Evolutionary conservation across 2,329 filamentous ascomycete genomes (phyloP).

Genomic region (Cladophialophora psammophila): DNA sequence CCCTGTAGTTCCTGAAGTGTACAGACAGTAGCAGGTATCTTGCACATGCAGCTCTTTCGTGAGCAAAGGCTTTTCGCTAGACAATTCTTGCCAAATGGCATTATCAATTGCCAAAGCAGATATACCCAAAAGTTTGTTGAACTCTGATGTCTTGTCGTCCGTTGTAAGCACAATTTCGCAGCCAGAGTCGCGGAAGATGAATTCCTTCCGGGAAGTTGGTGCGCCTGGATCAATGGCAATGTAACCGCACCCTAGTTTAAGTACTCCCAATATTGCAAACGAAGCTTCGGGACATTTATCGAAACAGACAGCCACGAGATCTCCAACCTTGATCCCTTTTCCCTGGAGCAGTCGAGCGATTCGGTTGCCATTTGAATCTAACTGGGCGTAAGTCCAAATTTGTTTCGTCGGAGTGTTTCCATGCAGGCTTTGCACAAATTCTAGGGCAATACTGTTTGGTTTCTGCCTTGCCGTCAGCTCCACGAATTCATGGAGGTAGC

Average conservation of each 20-base stretch:
- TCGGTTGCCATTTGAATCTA: slow-evolving; percentile 74
- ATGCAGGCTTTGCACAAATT: slow-evolving; percentile 72
- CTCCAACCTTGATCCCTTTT: slow-evolving; percentile 61
- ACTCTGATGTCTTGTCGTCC: slow-evolving; percentile 50
- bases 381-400: slow-evolving; percentile 76
- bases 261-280: slow-evolving; percentile 79
- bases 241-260: slow-evolving; percentile 83
- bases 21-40: slow-evolving; percentile 80
- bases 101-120: slow-evolving; percentile 58
- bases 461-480: slow-evolving; percentile 65
- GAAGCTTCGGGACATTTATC: slow-evolving; percentile 86
- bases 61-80: slow-evolving; percentile 46
- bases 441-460: slow-evolving; percentile 72
- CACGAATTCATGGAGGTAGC: slow-evolving; percentile 78
- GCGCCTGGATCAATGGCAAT: slow-evolving; percentile 80
- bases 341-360: slow-evolving; percentile 70
- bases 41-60: slow-evolving; percentile 52
- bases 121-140: slow-evolving; percentile 47
- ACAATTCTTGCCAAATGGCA: slow-evolving; percentile 47
- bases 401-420: slow-evolving; percentile 55
- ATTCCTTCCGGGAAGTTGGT: slow-evolving; percentile 74
- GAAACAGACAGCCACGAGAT: slow-evolving; percentile 78
- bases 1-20: slow-evolving; percentile 87
- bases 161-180: slow-evolving; percentile 70
- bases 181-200: slow-evolving; percentile 77